Percentiles rank a stretch among this genome's conserved stretches.
These are phyloP conservation scores for Hypoxylon sp. DNA, from an alignment of 2,329 filamentous ascomycete species.

Conservation along the genomic window DNA sequence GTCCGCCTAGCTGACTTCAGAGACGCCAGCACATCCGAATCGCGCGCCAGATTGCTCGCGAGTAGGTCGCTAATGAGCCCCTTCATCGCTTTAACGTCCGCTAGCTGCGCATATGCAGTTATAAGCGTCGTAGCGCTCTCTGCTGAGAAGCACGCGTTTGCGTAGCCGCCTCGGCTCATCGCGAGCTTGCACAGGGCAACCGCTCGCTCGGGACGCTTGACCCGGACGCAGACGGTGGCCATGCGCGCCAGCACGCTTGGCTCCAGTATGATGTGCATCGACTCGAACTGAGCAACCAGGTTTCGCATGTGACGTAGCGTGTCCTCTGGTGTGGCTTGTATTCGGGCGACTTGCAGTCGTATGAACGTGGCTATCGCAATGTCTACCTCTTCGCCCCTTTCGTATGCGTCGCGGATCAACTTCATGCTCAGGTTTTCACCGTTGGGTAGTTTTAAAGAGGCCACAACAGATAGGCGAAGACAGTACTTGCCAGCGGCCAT, in stretches of 20 bases:
- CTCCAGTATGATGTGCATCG: slow-evolving; percentile 37
- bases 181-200: slow-evolving; percentile 43
- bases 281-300: slow-evolving; percentile 40
- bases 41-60: slow-evolving; percentile 31
- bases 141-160: slow-evolving; percentile 42
- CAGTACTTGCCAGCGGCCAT: slow-evolving; percentile 52
- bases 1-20: slow-evolving; percentile 35
- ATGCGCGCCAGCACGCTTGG: slow-evolving; percentile 40
- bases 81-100: slow-evolving; percentile 35
- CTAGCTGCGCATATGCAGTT: slow-evolving; percentile 36
- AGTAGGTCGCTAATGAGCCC: slow-evolving; percentile 36
- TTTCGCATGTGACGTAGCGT: slow-evolving; percentile 40
- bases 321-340: slow-evolving; percentile 35
- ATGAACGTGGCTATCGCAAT: slow-evolving; percentile 44
- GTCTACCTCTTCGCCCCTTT: slow-evolving; percentile 53
- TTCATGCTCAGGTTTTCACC: slow-evolving; percentile 46
- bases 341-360: slow-evolving; percentile 36
- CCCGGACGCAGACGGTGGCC: slow-evolving; percentile 38
- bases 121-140: slow-evolving; percentile 37
- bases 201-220: slow-evolving; percentile 36
- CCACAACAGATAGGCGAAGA: slow-evolving; percentile 57
- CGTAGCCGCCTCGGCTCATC: slow-evolving; percentile 33
- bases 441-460: slow-evolving; percentile 48
- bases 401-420: slow-evolving; percentile 52
- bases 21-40: slow-evolving; percentile 37